A percentile compares a stretch with the other conserved stretches of the same genome.
phyloP scores from a whole-genome alignment of 768 basidiomycete species.

The Tulasnella sp. region DNA sequence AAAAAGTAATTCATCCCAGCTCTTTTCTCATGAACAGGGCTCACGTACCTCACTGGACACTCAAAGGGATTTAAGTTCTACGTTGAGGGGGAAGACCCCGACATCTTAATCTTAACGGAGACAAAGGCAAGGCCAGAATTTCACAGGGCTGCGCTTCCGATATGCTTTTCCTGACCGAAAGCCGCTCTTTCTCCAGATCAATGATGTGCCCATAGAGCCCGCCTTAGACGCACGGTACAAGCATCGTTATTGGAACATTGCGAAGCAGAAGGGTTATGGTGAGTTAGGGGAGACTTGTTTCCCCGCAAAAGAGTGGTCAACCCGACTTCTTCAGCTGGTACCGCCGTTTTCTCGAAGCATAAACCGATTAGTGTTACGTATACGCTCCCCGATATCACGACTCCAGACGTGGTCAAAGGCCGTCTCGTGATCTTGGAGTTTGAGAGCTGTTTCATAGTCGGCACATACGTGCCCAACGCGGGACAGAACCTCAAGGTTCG shows the following conservation, averaged over 20 bases:
- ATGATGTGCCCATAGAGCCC: slow-evolving; percentile 53
- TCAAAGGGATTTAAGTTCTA: slow-evolving; percentile 70
- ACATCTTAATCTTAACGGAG: slow-evolving; percentile 74
- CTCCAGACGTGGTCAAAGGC: slow-evolving; percentile 53
- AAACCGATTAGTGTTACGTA: slow-evolving; percentile 55
- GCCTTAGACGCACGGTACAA: slow-evolving; percentile 48
- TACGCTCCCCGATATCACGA: slow-evolving; percentile 64
- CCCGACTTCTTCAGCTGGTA: slow-evolving; percentile 48
- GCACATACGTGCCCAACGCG: slow-evolving; percentile 79
- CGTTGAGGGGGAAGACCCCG: slow-evolving; percentile 76
- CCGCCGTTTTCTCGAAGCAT: slow-evolving; percentile 66
- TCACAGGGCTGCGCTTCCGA: neutral
- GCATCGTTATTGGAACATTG: slow-evolving; percentile 64
- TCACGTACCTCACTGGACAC: neutral
- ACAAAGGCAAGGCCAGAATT: slow-evolving; percentile 47
- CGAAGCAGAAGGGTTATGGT: slow-evolving; percentile 73
- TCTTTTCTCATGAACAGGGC: neutral
- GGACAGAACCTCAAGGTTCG: slow-evolving; percentile 61
- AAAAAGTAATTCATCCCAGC: slow-evolving; percentile 44
- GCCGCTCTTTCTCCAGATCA: slow-evolving; percentile 43
- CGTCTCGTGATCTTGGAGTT: slow-evolving; percentile 79
- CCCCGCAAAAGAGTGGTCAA: neutral
- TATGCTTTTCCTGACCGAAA: neutral
- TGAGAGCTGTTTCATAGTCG: slow-evolving; percentile 52
- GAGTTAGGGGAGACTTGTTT: slow-evolving; percentile 20